Percentiles rank a stretch among this genome's conserved stretches.
Conservation (phyloP, 164 flowering plant species). For the Cinnamomum chago region DNA sequence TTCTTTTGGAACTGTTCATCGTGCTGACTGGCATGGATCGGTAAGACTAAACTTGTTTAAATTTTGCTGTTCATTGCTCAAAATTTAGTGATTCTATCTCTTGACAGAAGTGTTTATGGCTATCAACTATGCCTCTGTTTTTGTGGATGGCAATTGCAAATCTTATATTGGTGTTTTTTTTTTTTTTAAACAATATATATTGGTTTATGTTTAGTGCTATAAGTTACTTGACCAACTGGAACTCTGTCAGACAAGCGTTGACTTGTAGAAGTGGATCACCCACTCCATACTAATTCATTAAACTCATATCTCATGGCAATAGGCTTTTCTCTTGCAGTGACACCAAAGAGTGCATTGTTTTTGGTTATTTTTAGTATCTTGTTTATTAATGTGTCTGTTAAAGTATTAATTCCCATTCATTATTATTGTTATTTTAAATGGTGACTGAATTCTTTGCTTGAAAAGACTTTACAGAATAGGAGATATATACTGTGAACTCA, state of each 20-base stretch:
- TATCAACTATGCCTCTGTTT: neutral
- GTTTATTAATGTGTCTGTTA: neutral
- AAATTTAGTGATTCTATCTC: neutral
- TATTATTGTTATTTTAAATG: neutral
- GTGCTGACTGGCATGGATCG: conserved; percentile 98
- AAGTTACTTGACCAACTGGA: neutral
- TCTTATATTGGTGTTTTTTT: neutral
- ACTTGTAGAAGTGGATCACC: neutral
- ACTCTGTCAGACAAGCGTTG: neutral
- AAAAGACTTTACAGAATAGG: too few relatives aligned
- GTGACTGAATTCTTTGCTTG: too few relatives aligned
- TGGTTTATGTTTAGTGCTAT: neutral
- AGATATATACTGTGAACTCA: too few relatives aligned
- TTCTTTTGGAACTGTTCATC: conserved; percentile 99
- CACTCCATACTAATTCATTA: too few relatives aligned
- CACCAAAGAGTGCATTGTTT: neutral
- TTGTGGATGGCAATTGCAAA: neutral
- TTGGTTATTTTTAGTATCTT: neutral
- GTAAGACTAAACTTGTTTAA: conserved; percentile 38
- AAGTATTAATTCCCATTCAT: neutral
- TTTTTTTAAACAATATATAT: neutral
- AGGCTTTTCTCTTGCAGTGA: neutral
- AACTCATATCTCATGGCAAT: too few relatives aligned
- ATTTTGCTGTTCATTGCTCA: neutral
- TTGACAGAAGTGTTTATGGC: neutral